A percentile compares a stretch with the other conserved stretches of the same genome.
These are phyloP conservation scores for Pseudonitzschia multistriata DNA, from an alignment of 108 stramenopile genomes.

Conservation along the genomic window DNA sequence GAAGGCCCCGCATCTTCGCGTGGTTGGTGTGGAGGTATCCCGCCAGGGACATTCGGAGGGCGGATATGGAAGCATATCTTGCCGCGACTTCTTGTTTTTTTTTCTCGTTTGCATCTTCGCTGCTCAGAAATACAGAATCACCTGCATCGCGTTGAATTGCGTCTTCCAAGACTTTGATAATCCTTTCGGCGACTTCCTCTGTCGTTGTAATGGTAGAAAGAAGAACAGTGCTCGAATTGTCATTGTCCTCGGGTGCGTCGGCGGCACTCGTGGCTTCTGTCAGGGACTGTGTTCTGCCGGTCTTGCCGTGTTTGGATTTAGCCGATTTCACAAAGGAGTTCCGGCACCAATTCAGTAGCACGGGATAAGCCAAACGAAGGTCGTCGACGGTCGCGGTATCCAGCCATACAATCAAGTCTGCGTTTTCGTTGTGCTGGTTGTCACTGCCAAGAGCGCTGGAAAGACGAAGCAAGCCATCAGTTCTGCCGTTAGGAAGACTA, in stretches of 20 bases:
- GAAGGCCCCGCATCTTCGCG: background rate
- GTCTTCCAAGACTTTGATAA: background rate
- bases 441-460: background rate
- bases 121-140: no score
- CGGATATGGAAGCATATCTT: background rate
- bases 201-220: background rate
- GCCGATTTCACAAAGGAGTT: background rate
- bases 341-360: background rate
- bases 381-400: constrained; percentile 1
- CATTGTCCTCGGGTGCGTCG: background rate
- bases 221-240: background rate
- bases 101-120: background rate
- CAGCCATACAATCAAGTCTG: background rate
- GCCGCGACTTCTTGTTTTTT: background rate
- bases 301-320: background rate
- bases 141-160: background rate
- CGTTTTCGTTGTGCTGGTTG: constrained; percentile 3
- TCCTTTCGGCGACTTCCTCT: constrained; percentile 1
- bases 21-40: constrained; percentile 8
- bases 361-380: background rate
- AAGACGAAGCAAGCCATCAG: constrained; percentile 5
- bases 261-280: no score
- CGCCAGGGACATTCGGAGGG: constrained; percentile 7
- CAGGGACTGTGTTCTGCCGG: no score
- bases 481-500: background rate